A percentile compares a stretch with the other conserved stretches of the same genome.
Evolutionary conservation across 768 basidiomycete species (phyloP).

Genomic region (Galerina marginata): DNA sequence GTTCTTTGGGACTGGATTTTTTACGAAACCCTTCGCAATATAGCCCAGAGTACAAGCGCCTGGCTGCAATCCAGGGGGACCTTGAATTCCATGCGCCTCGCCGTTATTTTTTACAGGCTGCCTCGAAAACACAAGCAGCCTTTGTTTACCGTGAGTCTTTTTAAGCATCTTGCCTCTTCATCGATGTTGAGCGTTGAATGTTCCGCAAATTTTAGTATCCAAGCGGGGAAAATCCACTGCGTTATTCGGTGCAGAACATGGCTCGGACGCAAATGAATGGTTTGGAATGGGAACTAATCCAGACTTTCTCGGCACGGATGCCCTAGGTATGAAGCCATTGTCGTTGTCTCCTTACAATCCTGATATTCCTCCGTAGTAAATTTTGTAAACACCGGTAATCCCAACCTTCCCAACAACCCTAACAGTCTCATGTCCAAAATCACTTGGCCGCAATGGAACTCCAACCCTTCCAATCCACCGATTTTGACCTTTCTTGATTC

Average conservation of each 20-base stretch:
- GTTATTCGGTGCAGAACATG: constrained; percentile 27
- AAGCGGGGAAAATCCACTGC: constrained; percentile 34
- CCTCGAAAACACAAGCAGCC: no score
- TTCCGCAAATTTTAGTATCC: constrained; percentile 28
- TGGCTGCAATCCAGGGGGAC: constrained; percentile 22
- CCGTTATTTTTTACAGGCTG: no score
- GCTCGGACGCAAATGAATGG: constrained; percentile 24
- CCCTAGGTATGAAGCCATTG: constrained; percentile 14
- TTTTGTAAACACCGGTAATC: constrained; percentile 1
- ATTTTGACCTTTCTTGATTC: constrained; percentile 27
- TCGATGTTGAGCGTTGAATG: no score
- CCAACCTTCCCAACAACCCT: constrained; percentile 17
- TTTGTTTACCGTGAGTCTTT: no score
- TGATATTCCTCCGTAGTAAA: no score
- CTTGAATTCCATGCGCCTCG: no score
- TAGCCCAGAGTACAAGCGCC: constrained; percentile 47
- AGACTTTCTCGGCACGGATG: constrained; percentile 26
- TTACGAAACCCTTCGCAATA: not conserved
- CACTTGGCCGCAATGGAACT: constrained; percentile 20
- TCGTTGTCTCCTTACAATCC: no score
- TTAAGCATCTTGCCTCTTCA: no score
- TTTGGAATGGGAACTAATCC: constrained; percentile 13
- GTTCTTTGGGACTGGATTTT: not conserved
- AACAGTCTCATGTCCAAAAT: constrained; percentile 22
- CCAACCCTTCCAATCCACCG: constrained; percentile 22